Evolutionary conservation across 2,329 filamentous ascomycete species (phyloP).

Genomic region (Penicillium sp.): DNA sequence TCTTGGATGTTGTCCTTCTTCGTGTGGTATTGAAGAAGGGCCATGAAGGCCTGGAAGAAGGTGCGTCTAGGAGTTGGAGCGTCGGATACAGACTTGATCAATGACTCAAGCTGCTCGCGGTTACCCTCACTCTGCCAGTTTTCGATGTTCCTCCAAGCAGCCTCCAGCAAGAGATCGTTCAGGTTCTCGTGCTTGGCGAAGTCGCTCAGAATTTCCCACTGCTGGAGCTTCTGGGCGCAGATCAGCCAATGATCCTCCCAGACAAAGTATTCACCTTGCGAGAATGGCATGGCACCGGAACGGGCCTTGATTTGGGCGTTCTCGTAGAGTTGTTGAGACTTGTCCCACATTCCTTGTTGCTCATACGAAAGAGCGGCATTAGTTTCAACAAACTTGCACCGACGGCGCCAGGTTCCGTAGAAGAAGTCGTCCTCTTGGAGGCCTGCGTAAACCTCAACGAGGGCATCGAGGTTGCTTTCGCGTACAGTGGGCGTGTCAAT

Average conservation of each 20-base stretch:
- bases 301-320: conserved; percentile 94
- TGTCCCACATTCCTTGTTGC: conserved; percentile 99
- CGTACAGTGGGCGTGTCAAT: conserved; percentile 79
- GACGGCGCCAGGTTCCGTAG: conserved; percentile 92
- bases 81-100: conserved; percentile 97
- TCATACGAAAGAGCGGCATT: conserved; percentile 97
- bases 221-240: conserved; percentile 95
- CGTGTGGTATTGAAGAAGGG: conserved; percentile 87
- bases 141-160: conserved; percentile 92
- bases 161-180: conserved; percentile 91
- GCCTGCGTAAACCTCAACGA: conserved; percentile 88
- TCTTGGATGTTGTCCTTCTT: conserved; percentile 77
- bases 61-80: conserved; percentile 88
- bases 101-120: conserved; percentile 82
- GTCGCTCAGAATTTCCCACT: conserved; percentile 97
- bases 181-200: conserved; percentile 99
- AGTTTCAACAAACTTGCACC: conserved; percentile 95
- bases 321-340: conserved; percentile 95
- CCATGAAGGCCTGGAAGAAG: conserved; percentile 99
- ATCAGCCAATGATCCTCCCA: conserved; percentile 99
- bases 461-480: conserved; percentile 91
- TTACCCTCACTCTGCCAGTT: conserved; percentile 87
- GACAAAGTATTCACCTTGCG: conserved; percentile 94
- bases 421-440: conserved; percentile 96
- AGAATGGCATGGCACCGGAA: conserved; percentile 93